Percentiles rank a stretch among this genome's conserved stretches.
These are phyloP conservation scores for Coemansia sp. DNA, from an alignment of 192 early-diverging fungal species.

Conservation along the genomic window DNA sequence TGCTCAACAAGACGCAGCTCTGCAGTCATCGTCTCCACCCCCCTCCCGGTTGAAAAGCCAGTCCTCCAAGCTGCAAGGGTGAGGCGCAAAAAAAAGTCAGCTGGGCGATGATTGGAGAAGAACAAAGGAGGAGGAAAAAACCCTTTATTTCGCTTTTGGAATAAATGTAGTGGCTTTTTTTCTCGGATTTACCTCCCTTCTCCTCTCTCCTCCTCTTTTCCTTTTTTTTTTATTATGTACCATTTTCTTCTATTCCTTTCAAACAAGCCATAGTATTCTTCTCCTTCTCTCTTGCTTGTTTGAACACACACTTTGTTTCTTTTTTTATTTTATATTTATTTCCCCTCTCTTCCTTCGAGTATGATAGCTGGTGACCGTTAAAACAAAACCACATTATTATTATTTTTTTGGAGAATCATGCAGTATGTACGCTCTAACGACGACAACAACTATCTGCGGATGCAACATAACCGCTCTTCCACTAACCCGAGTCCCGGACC, in stretches of 20 bases:
- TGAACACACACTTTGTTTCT: constrained; percentile 1
- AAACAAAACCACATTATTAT: background rate
- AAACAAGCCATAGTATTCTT: background rate
- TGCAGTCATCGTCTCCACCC: background rate
- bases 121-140: background rate
- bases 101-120: too few species aligned
- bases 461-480: constrained; percentile 23
- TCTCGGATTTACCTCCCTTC: background rate
- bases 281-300: background rate
- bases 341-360: background rate
- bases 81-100: too few species aligned
- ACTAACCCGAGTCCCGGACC: constrained; percentile 25
- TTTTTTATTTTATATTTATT: background rate
- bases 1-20: background rate
- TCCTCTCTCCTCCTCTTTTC: background rate
- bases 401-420: constrained; percentile 13
- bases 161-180: background rate
- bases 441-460: constrained; percentile 40
- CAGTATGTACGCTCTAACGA: constrained; percentile 28
- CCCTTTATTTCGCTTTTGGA: too few species aligned
- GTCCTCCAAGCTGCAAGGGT: too few species aligned
- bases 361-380: background rate
- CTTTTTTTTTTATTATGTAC: background rate
- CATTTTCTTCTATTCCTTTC: background rate
- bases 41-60: too few species aligned